Evolutionary conservation across 2,329 filamentous ascomycete species (phyloP), one percentile per base, ranked within the genome.

Genomic region (Monosporascus sp.): DNA sequence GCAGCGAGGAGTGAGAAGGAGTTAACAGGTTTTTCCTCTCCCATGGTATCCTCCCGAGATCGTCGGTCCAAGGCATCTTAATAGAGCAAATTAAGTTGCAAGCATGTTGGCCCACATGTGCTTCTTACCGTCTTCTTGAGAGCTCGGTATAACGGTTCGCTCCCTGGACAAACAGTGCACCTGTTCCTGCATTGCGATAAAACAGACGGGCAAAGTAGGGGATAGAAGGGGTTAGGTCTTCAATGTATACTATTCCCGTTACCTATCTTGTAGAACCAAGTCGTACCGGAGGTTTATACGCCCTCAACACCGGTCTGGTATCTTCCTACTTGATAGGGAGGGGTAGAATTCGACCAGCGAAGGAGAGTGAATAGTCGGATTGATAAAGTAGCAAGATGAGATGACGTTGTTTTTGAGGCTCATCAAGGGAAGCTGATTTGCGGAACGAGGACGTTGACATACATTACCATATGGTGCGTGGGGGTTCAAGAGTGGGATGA

Each of bases 401-500:
- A 63, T 57, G 63, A 65, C 63, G 64, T 67, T 61, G 56, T 58
- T 59, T n/a, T 64, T 66, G 64, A 66, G 64, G 63, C 64, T 67
- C 64, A 65, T 63, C 54, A 55, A 44, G 57, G 61, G 59, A 53
- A 60, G 54, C 60, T 58, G 61, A 64, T 66, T 66, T 65, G 63
- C 64, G 64, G 64, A 58, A 63, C 63, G 64, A 61, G 55, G 60
- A 62, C 62, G 53, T 65, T 65, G 64, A 63, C 62, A 60, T 43
- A 43, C n/a, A 22, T 24, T 60, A 51, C 45, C 53, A 53, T 37
- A 51, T 55, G 43, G 56, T 60, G 64, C 63, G 64, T 66, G 64
- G 64, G 64, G 62, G 63, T 56, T 61, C 60, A 17, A 57, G 59
- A 57, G 63, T 64, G 63, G 63, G 62, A 65, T 64, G 58, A 58